phyloP scores from a whole-genome alignment of 2,329 filamentous ascomycete genomes.

The Aspergillus novofumigatus region DNA sequence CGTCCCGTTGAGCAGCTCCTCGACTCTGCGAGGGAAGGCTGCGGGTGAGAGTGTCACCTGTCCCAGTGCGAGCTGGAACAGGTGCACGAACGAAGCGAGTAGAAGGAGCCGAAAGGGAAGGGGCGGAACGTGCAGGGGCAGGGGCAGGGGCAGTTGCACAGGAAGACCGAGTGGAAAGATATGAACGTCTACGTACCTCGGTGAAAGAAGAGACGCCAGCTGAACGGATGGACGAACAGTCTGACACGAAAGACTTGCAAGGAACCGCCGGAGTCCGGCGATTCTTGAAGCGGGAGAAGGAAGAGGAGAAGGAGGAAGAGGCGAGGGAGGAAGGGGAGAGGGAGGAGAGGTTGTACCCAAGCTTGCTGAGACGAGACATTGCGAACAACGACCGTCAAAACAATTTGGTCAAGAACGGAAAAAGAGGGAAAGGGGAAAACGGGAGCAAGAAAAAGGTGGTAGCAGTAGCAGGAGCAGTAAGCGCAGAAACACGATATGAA shows the following conservation, averaged over 20 bases:
- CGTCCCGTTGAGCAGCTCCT: slow-evolving; percentile 9
- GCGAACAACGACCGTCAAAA: not conserved
- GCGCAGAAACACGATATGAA: slow-evolving; percentile 9
- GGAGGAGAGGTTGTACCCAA: slow-evolving; percentile 4
- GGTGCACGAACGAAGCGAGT: not conserved
- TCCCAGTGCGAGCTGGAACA: not conserved
- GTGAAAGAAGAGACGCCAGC: slow-evolving; percentile 11
- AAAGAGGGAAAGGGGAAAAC: slow-evolving; percentile 1
- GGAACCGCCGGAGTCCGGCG: slow-evolving; percentile 11
- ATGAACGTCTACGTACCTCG: slow-evolving; percentile 13
- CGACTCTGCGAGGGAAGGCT: slow-evolving; percentile 8
- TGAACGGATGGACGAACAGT: slow-evolving; percentile 1
- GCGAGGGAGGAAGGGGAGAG: slow-evolving; percentile 3
- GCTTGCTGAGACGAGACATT: slow-evolving; percentile 20
- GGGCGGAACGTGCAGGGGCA: slow-evolving; percentile 13
- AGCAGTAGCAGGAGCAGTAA: slow-evolving; percentile 5
- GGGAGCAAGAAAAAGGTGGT: not conserved
- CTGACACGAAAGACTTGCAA: slow-evolving; percentile 10
- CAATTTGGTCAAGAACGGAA: slow-evolving; percentile 8
- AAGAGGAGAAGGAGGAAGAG: slow-evolving; percentile 5
- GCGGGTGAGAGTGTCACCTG: not conserved
- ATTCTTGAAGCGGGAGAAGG: slow-evolving; percentile 3
- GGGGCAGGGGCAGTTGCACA: slow-evolving; percentile 2
- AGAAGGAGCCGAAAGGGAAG: slow-evolving; percentile 7
- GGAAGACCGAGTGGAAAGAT: slow-evolving; percentile 14